These are phyloP conservation scores for Colletotrichum sp. DNA, from an alignment of 2,329 filamentous ascomycete genomes.

Conservation along the genomic window DNA sequence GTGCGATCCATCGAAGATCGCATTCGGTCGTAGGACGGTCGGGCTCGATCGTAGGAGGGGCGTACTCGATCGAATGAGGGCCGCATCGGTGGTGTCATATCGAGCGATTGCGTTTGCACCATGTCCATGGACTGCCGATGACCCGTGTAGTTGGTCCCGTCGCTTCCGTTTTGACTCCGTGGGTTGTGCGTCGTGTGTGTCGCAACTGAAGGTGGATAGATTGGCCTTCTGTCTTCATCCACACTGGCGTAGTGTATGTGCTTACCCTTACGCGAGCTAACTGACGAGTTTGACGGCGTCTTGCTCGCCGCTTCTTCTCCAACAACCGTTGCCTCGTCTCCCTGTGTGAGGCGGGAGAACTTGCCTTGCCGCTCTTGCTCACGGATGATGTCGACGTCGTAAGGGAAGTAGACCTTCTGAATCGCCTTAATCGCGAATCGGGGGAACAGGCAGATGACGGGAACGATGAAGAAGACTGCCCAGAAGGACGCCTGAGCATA, in stretches of 20 bases:
- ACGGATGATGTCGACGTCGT: slow-evolving; percentile 93
- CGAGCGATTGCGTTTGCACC: slow-evolving; percentile 19
- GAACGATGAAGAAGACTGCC: slow-evolving; percentile 80
- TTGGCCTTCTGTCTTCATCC: slow-evolving; percentile 88
- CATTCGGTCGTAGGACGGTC: slow-evolving; percentile 88
- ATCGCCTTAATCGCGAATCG: slow-evolving; percentile 85
- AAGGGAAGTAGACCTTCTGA: slow-evolving; percentile 93
- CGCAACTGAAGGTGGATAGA: slow-evolving; percentile 90
- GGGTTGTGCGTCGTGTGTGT: slow-evolving; percentile 80
- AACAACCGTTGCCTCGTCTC: slow-evolving; percentile 14
- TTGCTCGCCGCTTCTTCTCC: slow-evolving; percentile 25
- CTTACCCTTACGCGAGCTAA: slow-evolving; percentile 61
- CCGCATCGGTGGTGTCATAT: slow-evolving; percentile 28
- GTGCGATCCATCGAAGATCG: slow-evolving; percentile 87
- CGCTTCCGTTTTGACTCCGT: slow-evolving; percentile 88
- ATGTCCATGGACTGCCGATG: slow-evolving; percentile 67
- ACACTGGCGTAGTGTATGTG: slow-evolving; percentile 67
- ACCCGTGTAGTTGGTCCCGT: slow-evolving; percentile 88
- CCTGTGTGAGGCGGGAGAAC: slow-evolving; percentile 73
- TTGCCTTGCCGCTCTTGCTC: slow-evolving; percentile 87
- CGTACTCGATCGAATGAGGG: slow-evolving; percentile 35
- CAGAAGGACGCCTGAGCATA: slow-evolving; percentile 87
- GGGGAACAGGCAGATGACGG: slow-evolving; percentile 83
- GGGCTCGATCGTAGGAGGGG: slow-evolving; percentile 69
- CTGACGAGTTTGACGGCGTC: slow-evolving; percentile 60